Base-by-base conservation (phyloP, 2,329 filamentous ascomycete species). In the Aspergillus quadricinctus region DNA sequence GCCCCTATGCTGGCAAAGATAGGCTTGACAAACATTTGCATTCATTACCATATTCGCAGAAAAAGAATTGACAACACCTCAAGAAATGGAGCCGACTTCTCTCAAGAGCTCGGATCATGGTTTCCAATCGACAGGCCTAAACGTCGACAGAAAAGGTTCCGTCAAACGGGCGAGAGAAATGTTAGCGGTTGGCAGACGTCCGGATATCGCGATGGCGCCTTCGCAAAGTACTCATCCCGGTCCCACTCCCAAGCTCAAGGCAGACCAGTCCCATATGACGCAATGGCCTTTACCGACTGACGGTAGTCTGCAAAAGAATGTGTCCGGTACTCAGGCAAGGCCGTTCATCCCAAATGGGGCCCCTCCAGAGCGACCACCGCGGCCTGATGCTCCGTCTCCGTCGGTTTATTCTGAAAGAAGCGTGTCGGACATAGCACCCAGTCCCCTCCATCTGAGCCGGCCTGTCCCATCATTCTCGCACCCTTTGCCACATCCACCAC, bases 201-300 rank as follows among this genome's bases (percentile, higher is more conserved):
- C 64, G 25, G 55, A 58, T 57, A 53, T 51, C 51, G 49, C 41
- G 57, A 52, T 31, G 50, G 53, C 19, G 55, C 49, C 43, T 54
- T 55, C 49, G 57, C 66, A 35, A 58, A 52, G 45, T 23, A 48
- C 28, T 58, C 35, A 45, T 23, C 52, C 54, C n/a, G 53, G 41
- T 52, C 59, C 52, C 41, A 62, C 60, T 45, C 57, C 57, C 37
- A 46, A 23, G 14, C 54, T 61, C 14, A 58, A 61, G 41, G 52
- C 56, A 10, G 53, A 67, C 37, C 52, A 59, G n/a, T 69, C 75
- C 9, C 74, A 74, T 51, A 69, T 71, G 57, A 72, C 74, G 40
- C 75, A 78, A 66, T 80, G 78, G 78, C 77, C 78, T 50, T 68
- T 80, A 9, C 68, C 74, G n/a, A 70, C 74, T 59, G 68, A 70